A percentile compares a stretch with the other conserved stretches of the same genome.
phyloP scores from a whole-genome alignment of 495 filamentous ascomycete genomes.

The Sabuloglossum arenarium region DNA sequence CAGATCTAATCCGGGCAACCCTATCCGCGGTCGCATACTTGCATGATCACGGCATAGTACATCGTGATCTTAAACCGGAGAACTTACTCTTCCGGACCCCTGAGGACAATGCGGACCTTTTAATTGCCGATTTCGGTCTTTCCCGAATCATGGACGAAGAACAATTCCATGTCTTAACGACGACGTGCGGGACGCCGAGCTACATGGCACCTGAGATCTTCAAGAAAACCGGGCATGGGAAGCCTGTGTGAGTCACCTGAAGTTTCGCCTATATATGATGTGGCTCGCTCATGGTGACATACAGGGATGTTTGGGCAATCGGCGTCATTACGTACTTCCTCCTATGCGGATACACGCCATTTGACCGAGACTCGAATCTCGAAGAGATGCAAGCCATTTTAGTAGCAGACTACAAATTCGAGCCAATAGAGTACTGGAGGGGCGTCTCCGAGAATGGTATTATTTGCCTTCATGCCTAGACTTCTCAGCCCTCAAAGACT shows the following conservation, averaged over 20 bases:
- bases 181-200: constrained; percentile 90
- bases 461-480: constrained; percentile 13
- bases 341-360: constrained; percentile 93
- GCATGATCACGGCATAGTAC: constrained; percentile 95
- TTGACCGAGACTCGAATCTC: constrained; percentile 90
- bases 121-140: constrained; percentile 93
- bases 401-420: constrained; percentile 87
- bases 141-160: constrained; percentile 97
- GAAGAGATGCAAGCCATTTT: constrained; percentile 99
- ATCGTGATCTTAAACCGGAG: constrained; percentile 63
- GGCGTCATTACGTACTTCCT: constrained; percentile 88
- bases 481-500: constrained; percentile 9
- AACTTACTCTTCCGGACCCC: constrained; percentile 63
- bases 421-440: constrained; percentile 92
- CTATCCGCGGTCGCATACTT: constrained; percentile 95
- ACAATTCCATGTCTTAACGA: constrained; percentile 93
- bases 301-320: constrained; percentile 58
- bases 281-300: neutral
- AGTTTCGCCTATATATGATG: neutral
- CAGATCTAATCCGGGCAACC: constrained; percentile 83
- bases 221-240: constrained; percentile 58
- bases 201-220: constrained; percentile 87
- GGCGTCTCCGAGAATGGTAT: constrained; percentile 36
- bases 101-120: constrained; percentile 66
- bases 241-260: constrained; percentile 39